A percentile compares a stretch with the other conserved stretches of the same genome.
phyloP scores from a whole-genome alignment of 306 rosid species.

The Albizia julibrissin region DNA sequence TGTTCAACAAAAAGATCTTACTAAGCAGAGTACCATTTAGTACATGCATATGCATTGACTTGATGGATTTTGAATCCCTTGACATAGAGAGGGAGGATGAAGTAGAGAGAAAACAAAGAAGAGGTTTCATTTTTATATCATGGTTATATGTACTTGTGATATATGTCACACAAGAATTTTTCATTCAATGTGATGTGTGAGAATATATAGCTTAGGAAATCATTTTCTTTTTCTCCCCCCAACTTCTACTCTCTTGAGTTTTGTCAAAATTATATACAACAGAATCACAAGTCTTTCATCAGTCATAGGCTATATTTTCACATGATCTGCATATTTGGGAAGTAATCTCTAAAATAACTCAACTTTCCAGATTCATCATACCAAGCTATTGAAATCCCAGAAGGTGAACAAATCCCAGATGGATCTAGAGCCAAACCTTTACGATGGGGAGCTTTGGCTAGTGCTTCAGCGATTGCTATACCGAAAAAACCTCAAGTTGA shows the following conservation, averaged over 20 bases:
- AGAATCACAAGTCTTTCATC: background rate
- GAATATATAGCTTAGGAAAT: background rate
- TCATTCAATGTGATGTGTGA: background rate
- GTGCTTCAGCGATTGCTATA: too few relatives aligned
- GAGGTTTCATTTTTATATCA: background rate
- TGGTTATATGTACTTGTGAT: background rate
- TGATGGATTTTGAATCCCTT: background rate
- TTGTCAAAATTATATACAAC: background rate
- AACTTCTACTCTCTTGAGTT: background rate
- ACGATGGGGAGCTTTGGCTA: too few relatives aligned
- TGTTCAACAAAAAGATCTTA: background rate
- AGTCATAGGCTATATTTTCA: background rate
- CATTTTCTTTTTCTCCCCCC: background rate
- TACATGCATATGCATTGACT: background rate
- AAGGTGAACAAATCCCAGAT: constrained; percentile 9
- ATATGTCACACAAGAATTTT: background rate
- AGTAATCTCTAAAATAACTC: background rate
- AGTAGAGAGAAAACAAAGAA: background rate
- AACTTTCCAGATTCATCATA: background rate
- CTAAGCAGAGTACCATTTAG: background rate
- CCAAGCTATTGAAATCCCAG: background rate
- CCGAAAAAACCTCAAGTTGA: too few relatives aligned
- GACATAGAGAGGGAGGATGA: background rate
- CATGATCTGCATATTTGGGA: constrained; percentile 32
- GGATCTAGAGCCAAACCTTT: constrained; percentile 14